These are phyloP conservation scores for Trichoderma polysporum DNA, from an alignment of 2,329 filamentous ascomycete genomes.

Conservation along the genomic window DNA sequence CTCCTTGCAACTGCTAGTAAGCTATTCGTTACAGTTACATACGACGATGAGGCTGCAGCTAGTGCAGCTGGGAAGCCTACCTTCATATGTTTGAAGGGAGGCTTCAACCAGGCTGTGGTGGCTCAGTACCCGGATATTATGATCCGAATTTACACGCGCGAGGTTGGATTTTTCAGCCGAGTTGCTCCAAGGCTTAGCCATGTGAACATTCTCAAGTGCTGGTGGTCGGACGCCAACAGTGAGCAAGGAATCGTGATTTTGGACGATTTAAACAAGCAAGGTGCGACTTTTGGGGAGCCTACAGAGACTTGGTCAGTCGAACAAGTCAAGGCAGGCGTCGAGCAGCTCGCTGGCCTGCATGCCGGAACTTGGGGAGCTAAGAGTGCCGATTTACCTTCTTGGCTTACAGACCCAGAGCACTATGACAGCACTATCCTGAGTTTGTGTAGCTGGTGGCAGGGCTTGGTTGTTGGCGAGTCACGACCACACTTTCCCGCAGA, in stretches of 20 bases:
- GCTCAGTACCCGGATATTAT: constrained; percentile 4
- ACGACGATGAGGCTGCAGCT: not conserved
- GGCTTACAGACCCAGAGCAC: not conserved
- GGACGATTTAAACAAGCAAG: not conserved
- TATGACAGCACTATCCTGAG: constrained; percentile 1
- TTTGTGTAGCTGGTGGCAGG: not conserved
- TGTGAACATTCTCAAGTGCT: not conserved
- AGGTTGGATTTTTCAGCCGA: not conserved
- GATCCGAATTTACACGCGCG: not conserved
- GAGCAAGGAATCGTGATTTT: not conserved
- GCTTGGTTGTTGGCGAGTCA: not conserved
- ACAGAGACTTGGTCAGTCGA: not conserved
- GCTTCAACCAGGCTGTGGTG: constrained; percentile 3
- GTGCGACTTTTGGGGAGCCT: not conserved
- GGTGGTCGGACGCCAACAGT: not conserved
- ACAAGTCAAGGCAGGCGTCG: not conserved
- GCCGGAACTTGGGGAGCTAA: constrained; percentile 1
- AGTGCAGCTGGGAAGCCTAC: not conserved
- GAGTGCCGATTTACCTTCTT: not conserved
- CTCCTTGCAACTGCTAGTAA: constrained; percentile 10
- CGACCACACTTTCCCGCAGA: not conserved
- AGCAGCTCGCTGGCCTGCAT: constrained; percentile 3
- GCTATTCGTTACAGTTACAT: not conserved
- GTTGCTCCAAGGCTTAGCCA: not conserved
- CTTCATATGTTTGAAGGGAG: not conserved